These are phyloP conservation scores for Penicillium psychrosexuale DNA, from an alignment of 2,329 filamentous ascomycete genomes.

Conservation along the genomic window DNA sequence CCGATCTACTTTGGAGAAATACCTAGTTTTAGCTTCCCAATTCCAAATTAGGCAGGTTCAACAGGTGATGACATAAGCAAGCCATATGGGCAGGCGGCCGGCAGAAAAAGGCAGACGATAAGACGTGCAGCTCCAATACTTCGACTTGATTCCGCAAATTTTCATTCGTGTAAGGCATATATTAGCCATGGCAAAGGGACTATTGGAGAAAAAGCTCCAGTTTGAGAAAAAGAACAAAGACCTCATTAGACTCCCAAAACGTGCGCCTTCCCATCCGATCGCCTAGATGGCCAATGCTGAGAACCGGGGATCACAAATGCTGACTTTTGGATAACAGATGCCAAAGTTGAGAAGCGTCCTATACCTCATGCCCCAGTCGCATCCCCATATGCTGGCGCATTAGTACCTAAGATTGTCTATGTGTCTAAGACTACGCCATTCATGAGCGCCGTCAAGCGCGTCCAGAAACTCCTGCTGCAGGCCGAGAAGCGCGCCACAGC, in stretches of 20 bases:
- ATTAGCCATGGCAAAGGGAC: constrained; percentile 22
- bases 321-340: constrained; percentile 35
- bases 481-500: constrained; percentile 52
- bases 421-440: constrained; percentile 55
- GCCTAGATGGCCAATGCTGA: not conserved
- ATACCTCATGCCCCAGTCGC: constrained; percentile 56
- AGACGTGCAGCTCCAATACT: constrained; percentile 3
- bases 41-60: not conserved
- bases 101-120: constrained; percentile 19
- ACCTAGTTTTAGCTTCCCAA: not conserved
- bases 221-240: constrained; percentile 41
- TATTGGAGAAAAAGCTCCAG: constrained; percentile 28
- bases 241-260: constrained; percentile 37
- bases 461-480: constrained; percentile 54
- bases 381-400: constrained; percentile 51
- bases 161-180: not conserved
- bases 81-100: not conserved
- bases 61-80: not conserved
- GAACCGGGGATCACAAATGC: constrained; percentile 2
- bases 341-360: constrained; percentile 54
- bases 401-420: constrained; percentile 55
- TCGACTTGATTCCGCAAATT: not conserved
- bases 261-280: constrained; percentile 20
- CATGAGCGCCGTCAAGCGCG: constrained; percentile 58
- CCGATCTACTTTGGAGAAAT: not conserved